A percentile compares a stretch with the other conserved stretches of the same genome.
Conservation (phyloP, 2,329 filamentous ascomycete species). For the Graphilbum sp. region DNA sequence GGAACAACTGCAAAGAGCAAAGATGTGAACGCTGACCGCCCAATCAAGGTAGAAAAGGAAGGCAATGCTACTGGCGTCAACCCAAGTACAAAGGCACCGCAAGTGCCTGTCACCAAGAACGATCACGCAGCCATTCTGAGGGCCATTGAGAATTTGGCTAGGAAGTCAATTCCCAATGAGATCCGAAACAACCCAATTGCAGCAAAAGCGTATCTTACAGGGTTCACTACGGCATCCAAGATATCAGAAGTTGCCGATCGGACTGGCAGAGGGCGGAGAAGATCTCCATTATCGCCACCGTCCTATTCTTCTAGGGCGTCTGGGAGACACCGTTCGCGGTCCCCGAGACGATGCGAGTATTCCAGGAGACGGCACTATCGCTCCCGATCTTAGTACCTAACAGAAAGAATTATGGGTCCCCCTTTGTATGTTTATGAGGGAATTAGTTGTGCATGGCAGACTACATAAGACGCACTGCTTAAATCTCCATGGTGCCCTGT, state of each 20-base stretch:
- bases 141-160: not conserved
- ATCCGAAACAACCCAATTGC: not conserved
- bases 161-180: not conserved
- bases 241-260: not conserved
- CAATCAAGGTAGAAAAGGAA: not conserved
- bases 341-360: not conserved
- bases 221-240: not conserved
- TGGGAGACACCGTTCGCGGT: not conserved
- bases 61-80: not conserved
- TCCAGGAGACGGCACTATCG: not conserved
- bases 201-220: not conserved
- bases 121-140: not conserved
- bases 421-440: no score
- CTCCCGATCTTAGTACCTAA: not conserved
- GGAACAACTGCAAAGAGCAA: no score
- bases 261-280: not conserved
- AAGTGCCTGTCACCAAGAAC: not conserved
- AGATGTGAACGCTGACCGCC: no score
- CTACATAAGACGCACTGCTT: no score
- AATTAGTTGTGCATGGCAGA: no score
- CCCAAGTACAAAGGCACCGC: no score
- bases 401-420: no score
- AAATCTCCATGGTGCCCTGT: no score
- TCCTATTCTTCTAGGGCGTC: not conserved
- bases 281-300: not conserved